Conservation (phyloP, 495 filamentous ascomycete genomes). For the Apodospora peruviana region DNA sequence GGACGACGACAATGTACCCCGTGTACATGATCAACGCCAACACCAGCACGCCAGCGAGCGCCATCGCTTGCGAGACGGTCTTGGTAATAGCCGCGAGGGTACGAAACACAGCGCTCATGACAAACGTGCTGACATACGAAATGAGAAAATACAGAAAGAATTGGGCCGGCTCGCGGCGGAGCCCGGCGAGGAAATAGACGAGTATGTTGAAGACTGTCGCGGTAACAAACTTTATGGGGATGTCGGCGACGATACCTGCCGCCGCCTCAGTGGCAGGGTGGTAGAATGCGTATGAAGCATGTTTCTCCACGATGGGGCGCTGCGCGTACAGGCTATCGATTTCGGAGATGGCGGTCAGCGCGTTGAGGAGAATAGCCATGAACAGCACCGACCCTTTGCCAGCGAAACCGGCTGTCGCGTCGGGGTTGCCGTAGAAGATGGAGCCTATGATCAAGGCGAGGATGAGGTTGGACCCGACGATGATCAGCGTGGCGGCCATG, state of each 20-base stretch:
- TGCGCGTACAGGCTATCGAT: constrained; percentile 57
- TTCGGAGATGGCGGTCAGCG: constrained; percentile 49
- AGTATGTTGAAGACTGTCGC: constrained; percentile 49
- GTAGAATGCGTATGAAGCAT: constrained; percentile 60
- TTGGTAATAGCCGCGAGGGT: constrained; percentile 63
- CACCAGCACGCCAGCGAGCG: constrained; percentile 64
- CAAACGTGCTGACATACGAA: constrained; percentile 47
- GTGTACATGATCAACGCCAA: constrained; percentile 73
- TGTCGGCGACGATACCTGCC: constrained; percentile 53
- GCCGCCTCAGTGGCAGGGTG: constrained; percentile 56
- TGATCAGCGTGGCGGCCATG: constrained; percentile 18
- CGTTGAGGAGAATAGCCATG: constrained; percentile 52
- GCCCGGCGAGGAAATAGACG: constrained; percentile 54
- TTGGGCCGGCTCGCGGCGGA: constrained; percentile 45
- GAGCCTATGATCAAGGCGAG: constrained; percentile 41
- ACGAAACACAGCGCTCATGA: constrained; percentile 58
- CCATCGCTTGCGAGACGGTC: constrained; percentile 67
- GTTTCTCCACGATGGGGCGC: constrained; percentile 61
- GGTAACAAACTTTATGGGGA: constrained; percentile 49
- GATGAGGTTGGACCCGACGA: constrained; percentile 31
- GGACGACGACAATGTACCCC: constrained; percentile 69
- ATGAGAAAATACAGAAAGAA: constrained; percentile 63
- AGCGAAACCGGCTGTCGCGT: constrained; percentile 36
- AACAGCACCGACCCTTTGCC: constrained; percentile 54
- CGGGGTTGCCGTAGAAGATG: constrained; percentile 42